Base-by-base conservation (phyloP, 371 early-diverging fungal species). In the Mortierella sp. region DNA sequence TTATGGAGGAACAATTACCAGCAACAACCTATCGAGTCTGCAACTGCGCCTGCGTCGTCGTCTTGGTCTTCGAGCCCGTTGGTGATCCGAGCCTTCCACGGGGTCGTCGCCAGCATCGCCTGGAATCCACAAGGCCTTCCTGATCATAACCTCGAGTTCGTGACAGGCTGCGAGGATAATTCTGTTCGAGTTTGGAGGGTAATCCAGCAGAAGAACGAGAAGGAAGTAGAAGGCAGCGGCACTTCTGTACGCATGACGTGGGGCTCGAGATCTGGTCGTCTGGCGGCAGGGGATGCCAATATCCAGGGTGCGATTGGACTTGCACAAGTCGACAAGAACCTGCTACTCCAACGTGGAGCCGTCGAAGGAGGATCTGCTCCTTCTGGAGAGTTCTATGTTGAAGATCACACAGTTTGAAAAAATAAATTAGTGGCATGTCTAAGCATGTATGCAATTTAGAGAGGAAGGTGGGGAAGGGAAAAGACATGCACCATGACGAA, bases 121-220 rank as follows among this genome's bases (percentile, higher is more conserved):
- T 72, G 73, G 73, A 46, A 72, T 71, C 71, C 48, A 46, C 46
- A 12, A 12, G 14, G 46, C 14, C 46, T 0, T 7, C 3, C 27
- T 21, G 12, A 2, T 41, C n/a, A 5, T n/a, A 5, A 11, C 10
- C 38, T 29, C 3, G 46, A 43, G 44, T n/a, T 71, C 46, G 48
- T 43, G 10, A 44, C 71, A 46, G 71, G 71, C 24, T 27, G 38
- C 14, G 48, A 46, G 29, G 65, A 65, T 38, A 8, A 21, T 41
- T 71, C 71, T 46, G 71, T 71, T 24, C 71, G 71, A 16, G 29
- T 46, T 1, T 71, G 71, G 71, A 46, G 29, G 16, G 48, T 71
- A 35, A 35, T 35, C 6, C 27, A 44, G 12, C 27, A 70, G 21
- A 43, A 16, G 6, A 29, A 70, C 3, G 27, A 24, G 43, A 4